Base-by-base conservation (phyloP, 805 yeast species). In the Spathaspora hagerdaliae region DNA sequence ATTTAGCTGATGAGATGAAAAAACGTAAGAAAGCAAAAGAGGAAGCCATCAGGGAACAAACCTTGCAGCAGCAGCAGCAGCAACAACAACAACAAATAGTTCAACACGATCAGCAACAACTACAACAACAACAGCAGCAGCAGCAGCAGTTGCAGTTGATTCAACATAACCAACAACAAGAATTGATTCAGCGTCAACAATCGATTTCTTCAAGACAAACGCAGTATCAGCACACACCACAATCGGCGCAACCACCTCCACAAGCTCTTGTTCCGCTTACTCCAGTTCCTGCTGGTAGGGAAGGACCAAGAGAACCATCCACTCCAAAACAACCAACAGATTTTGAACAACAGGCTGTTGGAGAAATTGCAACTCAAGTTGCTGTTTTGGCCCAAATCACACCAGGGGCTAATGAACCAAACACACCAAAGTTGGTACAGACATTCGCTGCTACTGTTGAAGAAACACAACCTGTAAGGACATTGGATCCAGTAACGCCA, bases 1-100 rank as follows among this genome's bases (percentile, higher is more conserved):
- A 80, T 58, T 74, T 94, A 51, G 96, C 90, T 13, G 83, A 81
- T 43, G 99, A 94, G 66, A 87, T 88, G 85, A 60, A 76, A 51
- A 81, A 78, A 57, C 77, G 96, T 45, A 84, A 83, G 65, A 70
- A 67, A 52, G 80, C 82, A 6, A 82, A 84, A 64, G 80, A 75
- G 43, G 77, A 72, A 51, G 70, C 74, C 2, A 55, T 63, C 43
- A 70, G 49, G 54, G 59, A 60, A 32, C 67, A 59, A 45, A 39
- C 57, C 38, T 59, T 56, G 40, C 63, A 56, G 39, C 61, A 56
- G 44, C 45, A 38, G 41, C 51, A 52, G 41, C 51, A 47, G 35
- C 49, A 42, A 13, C 55, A 50, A 41, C 47, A 39, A 26, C 42
- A 24, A 24, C 44, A 35, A 32, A 11, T 19, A 37, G 3, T 36